Conservation (phyloP, 345 rosid species). For the Odontarrhena argentea region DNA sequence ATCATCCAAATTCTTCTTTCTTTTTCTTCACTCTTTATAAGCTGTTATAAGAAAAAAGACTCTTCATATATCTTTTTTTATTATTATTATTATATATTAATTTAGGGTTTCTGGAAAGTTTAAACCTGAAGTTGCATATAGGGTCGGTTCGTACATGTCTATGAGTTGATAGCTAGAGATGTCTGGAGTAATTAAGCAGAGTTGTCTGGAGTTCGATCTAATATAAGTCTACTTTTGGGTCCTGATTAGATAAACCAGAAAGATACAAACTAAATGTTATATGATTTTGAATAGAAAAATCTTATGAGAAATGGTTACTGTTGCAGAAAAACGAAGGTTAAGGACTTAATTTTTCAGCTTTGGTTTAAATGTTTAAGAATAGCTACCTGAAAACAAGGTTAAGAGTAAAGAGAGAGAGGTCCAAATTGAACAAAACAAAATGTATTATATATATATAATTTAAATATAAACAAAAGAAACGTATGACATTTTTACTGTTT, state of each 20-base stretch:
- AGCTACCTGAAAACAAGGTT: constrained; percentile 22
- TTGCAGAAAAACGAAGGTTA: constrained; percentile 12
- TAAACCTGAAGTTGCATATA: constrained; percentile 3
- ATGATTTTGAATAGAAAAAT: background rate
- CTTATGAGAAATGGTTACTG: background rate
- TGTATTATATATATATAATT: background rate
- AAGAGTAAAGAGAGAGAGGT: constrained; percentile 1
- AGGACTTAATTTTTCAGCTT: background rate
- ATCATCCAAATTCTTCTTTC: constrained; percentile 11
- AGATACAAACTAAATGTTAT: background rate
- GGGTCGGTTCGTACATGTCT: background rate
- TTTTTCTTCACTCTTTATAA: background rate
- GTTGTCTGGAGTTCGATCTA: background rate
- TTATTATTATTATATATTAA: background rate
- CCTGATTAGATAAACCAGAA: background rate
- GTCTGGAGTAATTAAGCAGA: background rate
- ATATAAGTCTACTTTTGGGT: background rate
- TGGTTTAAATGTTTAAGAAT: constrained; percentile 3
- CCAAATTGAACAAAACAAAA: background rate
- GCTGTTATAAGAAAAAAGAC: constrained; percentile 6
- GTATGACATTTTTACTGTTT: constrained; percentile 36
- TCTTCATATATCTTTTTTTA: background rate
- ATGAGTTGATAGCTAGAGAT: constrained; percentile 4
- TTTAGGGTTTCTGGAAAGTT: constrained; percentile 35
- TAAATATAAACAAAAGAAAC: constrained; percentile 16